Evolutionary conservation across 768 basidiomycete species (phyloP).

Genomic region (Chlorophyllum brunneum): DNA sequence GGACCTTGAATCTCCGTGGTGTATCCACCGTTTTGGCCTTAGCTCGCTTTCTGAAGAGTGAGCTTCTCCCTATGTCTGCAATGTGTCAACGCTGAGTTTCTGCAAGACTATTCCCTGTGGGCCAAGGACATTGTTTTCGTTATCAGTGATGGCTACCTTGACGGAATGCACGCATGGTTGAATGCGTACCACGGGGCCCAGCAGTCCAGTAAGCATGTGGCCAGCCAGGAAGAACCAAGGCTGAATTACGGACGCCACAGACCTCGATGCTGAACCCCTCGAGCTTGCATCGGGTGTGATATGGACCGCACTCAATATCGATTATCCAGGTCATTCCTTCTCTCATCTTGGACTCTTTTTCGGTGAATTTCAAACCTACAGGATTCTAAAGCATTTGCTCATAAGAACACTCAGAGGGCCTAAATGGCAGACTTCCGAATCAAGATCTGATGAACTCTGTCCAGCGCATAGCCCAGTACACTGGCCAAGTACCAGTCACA

Average conservation of each 20-base stretch:
- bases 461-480: slow-evolving; percentile 63
- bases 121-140: slow-evolving; percentile 92
- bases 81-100: background rate
- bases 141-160: slow-evolving; percentile 81
- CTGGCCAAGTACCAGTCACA: slow-evolving; percentile 72
- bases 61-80: background rate
- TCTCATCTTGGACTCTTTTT: slow-evolving; percentile 94
- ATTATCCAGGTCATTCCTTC: slow-evolving; percentile 97
- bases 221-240: background rate
- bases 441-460: slow-evolving; percentile 92
- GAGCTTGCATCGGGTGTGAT: slow-evolving; percentile 77
- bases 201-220: slow-evolving; percentile 51
- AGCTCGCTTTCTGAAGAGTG: slow-evolving; percentile 84
- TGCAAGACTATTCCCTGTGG: slow-evolving; percentile 82
- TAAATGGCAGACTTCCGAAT: slow-evolving; percentile 93
- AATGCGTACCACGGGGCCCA: slow-evolving; percentile 71
- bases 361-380: slow-evolving; percentile 45
- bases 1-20: slow-evolving; percentile 77
- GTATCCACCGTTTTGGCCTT: slow-evolving; percentile 81
- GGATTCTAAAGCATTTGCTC: slow-evolving; percentile 6
- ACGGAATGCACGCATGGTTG: slow-evolving; percentile 94
- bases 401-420: slow-evolving; percentile 61
- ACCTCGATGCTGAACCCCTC: slow-evolving; percentile 61
- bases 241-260: slow-evolving; percentile 32
- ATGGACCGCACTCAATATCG: slow-evolving; percentile 93